Conservation (phyloP, 1,284 basidiomycete genomes). For the Vanrija sp. region DNA sequence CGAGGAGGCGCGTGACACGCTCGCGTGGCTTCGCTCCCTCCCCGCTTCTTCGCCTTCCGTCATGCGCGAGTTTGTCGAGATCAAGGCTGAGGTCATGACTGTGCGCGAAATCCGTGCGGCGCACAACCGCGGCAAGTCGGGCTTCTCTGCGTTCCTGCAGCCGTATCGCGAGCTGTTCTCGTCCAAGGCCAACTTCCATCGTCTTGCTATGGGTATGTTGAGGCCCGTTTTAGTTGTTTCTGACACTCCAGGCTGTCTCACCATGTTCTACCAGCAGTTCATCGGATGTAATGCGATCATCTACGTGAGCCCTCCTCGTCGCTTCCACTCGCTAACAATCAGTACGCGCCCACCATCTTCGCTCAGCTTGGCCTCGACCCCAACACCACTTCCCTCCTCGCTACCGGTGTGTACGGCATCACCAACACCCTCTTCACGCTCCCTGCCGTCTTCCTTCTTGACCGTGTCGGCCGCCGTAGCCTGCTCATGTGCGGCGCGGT, state of each 20-base stretch:
- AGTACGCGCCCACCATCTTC: slow-evolving; percentile 29
- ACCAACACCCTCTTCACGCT: slow-evolving; percentile 38
- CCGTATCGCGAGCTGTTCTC: slow-evolving; percentile 17
- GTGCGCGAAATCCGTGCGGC: slow-evolving; percentile 8
- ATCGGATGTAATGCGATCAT: slow-evolving; percentile 17
- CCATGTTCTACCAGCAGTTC: slow-evolving; percentile 23
- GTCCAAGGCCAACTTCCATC: slow-evolving; percentile 13
- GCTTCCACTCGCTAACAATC: neutral
- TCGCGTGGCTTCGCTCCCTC: slow-evolving; percentile 25
- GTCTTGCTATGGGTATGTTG: slow-evolving; percentile 6
- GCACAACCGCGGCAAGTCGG: neutral
- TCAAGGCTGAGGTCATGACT: slow-evolving; percentile 29
- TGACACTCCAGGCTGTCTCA: neutral
- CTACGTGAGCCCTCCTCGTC: neutral
- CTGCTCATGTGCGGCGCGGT: slow-evolving; percentile 27
- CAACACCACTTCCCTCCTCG: slow-evolving; percentile 31
- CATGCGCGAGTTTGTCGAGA: slow-evolving; percentile 28
- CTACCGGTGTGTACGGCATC: slow-evolving; percentile 44
- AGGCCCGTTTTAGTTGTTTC: neutral
- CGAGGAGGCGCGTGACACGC: slow-evolving; percentile 22
- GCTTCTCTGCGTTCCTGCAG: neutral
- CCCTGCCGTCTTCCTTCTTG: slow-evolving; percentile 37
- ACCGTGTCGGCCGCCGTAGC: slow-evolving; percentile 34
- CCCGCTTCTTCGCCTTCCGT: slow-evolving; percentile 21
- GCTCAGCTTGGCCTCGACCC: slow-evolving; percentile 26